These are phyloP conservation scores for Rosa lucieae DNA, from an alignment of 306 rosid genomes.

Conservation along the genomic window DNA sequence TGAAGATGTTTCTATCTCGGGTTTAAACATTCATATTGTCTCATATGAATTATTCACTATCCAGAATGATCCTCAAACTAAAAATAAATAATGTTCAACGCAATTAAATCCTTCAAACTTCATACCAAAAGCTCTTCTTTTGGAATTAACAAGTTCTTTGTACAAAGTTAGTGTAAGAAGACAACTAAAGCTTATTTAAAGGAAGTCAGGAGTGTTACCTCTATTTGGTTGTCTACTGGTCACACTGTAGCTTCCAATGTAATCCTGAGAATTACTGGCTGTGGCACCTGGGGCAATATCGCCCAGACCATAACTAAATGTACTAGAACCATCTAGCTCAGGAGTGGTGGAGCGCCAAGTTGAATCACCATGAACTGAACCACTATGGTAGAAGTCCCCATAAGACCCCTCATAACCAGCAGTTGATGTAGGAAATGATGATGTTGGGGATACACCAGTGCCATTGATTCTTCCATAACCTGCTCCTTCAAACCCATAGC, in stretches of 20 bases:
- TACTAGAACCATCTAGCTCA: constrained; percentile 68
- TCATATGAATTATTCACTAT: constrained; percentile 23
- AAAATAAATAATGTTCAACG: constrained; percentile 5
- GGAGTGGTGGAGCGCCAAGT: constrained; percentile 77
- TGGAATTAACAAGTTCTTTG: constrained; percentile 19
- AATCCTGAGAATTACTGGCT: constrained; percentile 62
- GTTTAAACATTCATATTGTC: not conserved
- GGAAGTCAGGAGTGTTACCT: constrained; percentile 54
- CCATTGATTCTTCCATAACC: constrained; percentile 72
- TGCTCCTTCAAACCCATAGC: constrained; percentile 67
- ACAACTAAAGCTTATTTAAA: constrained; percentile 7
- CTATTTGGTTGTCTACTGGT: constrained; percentile 80
- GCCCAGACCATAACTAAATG: constrained; percentile 69
- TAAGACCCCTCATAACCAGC: constrained; percentile 80
- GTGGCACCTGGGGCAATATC: constrained; percentile 63
- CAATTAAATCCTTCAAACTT: constrained; percentile 16
- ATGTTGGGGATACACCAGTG: constrained; percentile 44
- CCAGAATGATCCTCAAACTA: constrained; percentile 17
- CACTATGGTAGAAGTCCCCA: constrained; percentile 61
- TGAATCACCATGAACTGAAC: constrained; percentile 60
- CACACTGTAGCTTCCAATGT: constrained; percentile 69
- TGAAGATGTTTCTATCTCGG: not conserved
- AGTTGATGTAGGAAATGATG: constrained; percentile 51
- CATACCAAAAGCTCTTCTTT: constrained; percentile 13
- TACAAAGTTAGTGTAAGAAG: constrained; percentile 2